Evolutionary conservation across 2,329 filamentous ascomycete genomes (phyloP), one percentile per base, ranked within the genome.

Genomic region (Diaporthe caulivora): DNA sequence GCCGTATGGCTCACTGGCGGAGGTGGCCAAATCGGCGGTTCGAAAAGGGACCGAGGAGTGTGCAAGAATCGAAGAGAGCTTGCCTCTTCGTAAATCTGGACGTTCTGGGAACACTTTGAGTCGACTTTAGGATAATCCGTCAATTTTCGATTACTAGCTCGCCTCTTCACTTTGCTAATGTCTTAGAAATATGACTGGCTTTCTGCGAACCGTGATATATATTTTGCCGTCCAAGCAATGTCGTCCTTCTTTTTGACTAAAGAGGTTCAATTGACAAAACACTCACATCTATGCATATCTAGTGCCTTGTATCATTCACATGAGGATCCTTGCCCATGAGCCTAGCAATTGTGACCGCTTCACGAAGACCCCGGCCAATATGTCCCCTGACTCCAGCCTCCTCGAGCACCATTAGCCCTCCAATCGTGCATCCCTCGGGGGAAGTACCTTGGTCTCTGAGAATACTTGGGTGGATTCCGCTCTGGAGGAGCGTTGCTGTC

Each of bases 391-490:
- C 84, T 0, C 83, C 85, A 7, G 86, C 87, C 75, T 92, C 89
- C 79, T 92, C 90, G 37, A 92, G 77, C n/a, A 88, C 87, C 81
- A 90, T 82, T 53, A 92, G 78, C 0, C 90, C 90, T 2, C 84
- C 87, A 72, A 91, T 90, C 0, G 90, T 91, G 77, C 89, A 91
- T 0, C 90, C 90, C 7, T 88, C 90, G 0, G 90, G 89, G 4
- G 89, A 90, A 1, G 84, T 87, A 0, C 90, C 88, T 80, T 90
- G 89, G 67, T 92, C 89, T 74, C 85, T 85, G 26, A 91, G 77
- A n/a, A 89, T 82, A 0, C 87, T 87, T 0, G 89, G 89, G 76
- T 91, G 89, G 76, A 90, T 84, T 0, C 88, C 88, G 58, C 78
- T 80, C 40, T 82, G 84, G 49, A 91, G 80, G 53, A 92, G 84